Conservation (phyloP, 345 rosid species). For the Abelmoschus esculentus region DNA sequence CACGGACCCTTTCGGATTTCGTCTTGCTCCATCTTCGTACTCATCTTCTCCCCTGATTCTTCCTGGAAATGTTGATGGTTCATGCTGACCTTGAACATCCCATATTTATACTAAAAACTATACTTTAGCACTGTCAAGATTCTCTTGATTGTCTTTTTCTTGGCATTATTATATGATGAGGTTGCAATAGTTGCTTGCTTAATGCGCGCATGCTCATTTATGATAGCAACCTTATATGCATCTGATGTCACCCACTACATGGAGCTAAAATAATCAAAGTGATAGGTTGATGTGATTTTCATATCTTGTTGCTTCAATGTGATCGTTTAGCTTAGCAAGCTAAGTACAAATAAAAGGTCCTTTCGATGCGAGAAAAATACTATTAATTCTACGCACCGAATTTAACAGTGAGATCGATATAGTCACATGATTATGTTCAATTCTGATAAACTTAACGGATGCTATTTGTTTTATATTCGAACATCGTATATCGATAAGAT, state of each 20-base stretch:
- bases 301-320: not conserved
- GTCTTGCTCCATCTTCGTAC: slow-evolving; percentile 54
- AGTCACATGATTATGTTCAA: not conserved
- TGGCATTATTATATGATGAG: not conserved
- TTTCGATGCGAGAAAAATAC: not conserved
- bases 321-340: not conserved
- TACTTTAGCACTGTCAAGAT: not conserved
- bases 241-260: slow-evolving; percentile 62
- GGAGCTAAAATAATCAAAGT: slow-evolving; percentile 23
- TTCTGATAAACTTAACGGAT: not conserved
- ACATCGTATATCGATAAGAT: no score
- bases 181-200: not conserved
- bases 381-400: not conserved
- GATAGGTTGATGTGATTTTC: slow-evolving; percentile 20
- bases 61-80: not conserved
- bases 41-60: not conserved
- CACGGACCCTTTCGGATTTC: slow-evolving; percentile 88
- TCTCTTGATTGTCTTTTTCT: not conserved
- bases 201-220: slow-evolving; percentile 37
- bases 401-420: not conserved
- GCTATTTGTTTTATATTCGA: no score
- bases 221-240: slow-evolving; percentile 17
- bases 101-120: not conserved
- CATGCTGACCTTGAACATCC: not conserved
- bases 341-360: not conserved